Conservation (phyloP, 768 basidiomycete genomes). For the Chalciporus piperatus region DNA sequence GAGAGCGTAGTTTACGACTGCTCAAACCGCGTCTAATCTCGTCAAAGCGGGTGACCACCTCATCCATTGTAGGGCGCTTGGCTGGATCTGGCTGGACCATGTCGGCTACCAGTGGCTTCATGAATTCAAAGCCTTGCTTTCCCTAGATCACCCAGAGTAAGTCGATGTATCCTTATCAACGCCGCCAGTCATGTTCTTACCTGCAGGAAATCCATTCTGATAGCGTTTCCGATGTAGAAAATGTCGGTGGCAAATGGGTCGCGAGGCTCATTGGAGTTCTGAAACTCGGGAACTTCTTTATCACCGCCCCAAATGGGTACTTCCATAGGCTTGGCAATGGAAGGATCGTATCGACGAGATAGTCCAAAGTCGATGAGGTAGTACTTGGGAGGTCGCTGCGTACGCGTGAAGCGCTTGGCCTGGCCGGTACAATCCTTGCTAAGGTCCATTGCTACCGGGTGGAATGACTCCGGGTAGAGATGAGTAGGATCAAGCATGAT, state of each 20-base stretch:
- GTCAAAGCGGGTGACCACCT: constrained; percentile 26
- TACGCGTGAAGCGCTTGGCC: constrained; percentile 27
- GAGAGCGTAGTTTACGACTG: constrained; percentile 25
- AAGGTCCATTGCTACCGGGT: constrained; percentile 12
- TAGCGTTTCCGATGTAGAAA: constrained; percentile 39
- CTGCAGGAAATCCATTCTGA: constrained; percentile 28
- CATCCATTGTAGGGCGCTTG: constrained; percentile 37
- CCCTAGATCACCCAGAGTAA: background rate
- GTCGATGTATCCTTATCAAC: too few species aligned
- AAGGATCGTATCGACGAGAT: constrained; percentile 27
- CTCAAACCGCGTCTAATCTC: constrained; percentile 1
- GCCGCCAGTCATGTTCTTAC: constrained; percentile 13
- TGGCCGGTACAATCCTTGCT: constrained; percentile 13
- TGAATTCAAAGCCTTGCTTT: constrained; percentile 26
- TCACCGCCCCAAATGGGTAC: constrained; percentile 38
- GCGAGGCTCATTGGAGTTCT: constrained; percentile 10
- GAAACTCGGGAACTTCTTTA: constrained; percentile 39
- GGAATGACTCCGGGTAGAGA: constrained; percentile 25
- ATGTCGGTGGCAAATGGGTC: constrained; percentile 43
- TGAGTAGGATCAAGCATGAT: constrained; percentile 28
- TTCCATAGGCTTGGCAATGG: constrained; percentile 25
- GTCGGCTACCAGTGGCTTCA: constrained; percentile 30
- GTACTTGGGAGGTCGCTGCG: constrained; percentile 26
- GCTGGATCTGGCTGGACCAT: constrained; percentile 37
- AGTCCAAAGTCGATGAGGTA: constrained; percentile 35